A percentile compares a stretch with the other conserved stretches of the same genome.
Evolutionary conservation across 176 grass and related monocot genomes (phyloP).

Genomic region (Areca catechu): DNA sequence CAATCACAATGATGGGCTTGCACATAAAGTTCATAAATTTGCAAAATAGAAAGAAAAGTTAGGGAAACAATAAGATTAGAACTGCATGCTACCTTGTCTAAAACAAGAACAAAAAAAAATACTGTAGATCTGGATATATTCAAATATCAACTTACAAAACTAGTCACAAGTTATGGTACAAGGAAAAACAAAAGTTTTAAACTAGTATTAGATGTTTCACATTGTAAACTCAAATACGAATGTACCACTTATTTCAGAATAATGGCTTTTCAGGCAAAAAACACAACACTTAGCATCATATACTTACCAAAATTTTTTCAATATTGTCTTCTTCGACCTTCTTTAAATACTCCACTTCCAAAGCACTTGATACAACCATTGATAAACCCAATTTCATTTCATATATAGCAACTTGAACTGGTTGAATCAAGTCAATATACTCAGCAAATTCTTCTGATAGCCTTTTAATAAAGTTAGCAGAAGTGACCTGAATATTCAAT

Average conservation of each 20-base stretch:
- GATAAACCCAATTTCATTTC: slow-evolving; percentile 95
- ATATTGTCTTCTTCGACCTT: slow-evolving; percentile 49
- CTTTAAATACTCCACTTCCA: slow-evolving; percentile 64
- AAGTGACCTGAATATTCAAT: slow-evolving; percentile 38
- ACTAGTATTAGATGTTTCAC: too few species aligned
- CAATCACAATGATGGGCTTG: too few species aligned
- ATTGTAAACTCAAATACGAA: too few species aligned
- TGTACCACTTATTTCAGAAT: background rate
- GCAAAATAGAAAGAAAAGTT: too few species aligned
- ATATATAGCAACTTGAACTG: slow-evolving; percentile 87
- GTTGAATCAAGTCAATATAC: slow-evolving; percentile 82
- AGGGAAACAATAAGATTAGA: too few species aligned
- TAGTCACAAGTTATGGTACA: too few species aligned
- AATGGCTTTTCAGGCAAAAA: background rate
- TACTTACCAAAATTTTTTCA: slow-evolving; percentile 56
- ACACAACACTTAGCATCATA: background rate
- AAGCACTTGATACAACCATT: slow-evolving; percentile 56
- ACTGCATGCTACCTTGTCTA: too few species aligned
- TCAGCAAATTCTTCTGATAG: slow-evolving; percentile 75
- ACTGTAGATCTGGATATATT: too few species aligned
- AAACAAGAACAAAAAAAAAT: too few species aligned
- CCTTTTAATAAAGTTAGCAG: slow-evolving; percentile 52
- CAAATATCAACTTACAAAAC: too few species aligned
- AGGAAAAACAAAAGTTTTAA: too few species aligned
- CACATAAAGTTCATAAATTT: too few species aligned